Evolutionary conservation across 2,329 filamentous ascomycete genomes (phyloP), one percentile per base, ranked within the genome.

Genomic region (Trichoderma endophyticum): DNA sequence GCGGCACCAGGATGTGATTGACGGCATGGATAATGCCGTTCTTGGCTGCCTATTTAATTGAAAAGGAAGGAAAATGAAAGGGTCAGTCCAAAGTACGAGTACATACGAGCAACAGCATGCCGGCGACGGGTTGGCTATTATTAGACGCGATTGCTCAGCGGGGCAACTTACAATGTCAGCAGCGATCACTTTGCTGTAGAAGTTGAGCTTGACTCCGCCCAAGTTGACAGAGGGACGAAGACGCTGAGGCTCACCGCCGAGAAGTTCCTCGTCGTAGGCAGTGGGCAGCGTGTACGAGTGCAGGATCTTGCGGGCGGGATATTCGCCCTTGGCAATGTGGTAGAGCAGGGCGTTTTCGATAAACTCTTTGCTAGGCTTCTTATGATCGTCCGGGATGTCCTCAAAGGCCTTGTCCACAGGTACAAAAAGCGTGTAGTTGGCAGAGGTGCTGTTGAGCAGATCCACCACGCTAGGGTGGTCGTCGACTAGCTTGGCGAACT

Each of bases 21-120:
- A 97, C 83, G 59, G 88, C 92, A 81, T 97, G 94, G 75, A 97
- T 89, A 51, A 96, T 85, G 56, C 95, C 94, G 78, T 97, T 97
- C 73, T 88, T 91, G 54, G 90, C 91, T 78, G 88, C 86, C 90
- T 92, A 59, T 15, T 36, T 15, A 30, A 34, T 39, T 70, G 4
- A 3, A 3, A 1, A 56, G n/a, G 1, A 56, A n/a, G 3, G 30
- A n/a, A 6, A 3, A 4, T 21, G 5, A 36, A 18, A 43, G 21
- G 8, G 73, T 74, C 57, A 73, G 71, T 43, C 57, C 57, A 6
- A 36, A 28, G 26, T 54, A 30, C 43, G n/a, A 62, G 28, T 28
- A 36, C 34, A 36, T 36, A 4, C 28, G n/a, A 61, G 43, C 30
- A 15, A 48, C n/a, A 60, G 36, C 0, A 48, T 39, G 43, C 43